Conservation (phyloP, 2,329 filamentous ascomycete genomes). For the Fusarium protoensiforme region DNA sequence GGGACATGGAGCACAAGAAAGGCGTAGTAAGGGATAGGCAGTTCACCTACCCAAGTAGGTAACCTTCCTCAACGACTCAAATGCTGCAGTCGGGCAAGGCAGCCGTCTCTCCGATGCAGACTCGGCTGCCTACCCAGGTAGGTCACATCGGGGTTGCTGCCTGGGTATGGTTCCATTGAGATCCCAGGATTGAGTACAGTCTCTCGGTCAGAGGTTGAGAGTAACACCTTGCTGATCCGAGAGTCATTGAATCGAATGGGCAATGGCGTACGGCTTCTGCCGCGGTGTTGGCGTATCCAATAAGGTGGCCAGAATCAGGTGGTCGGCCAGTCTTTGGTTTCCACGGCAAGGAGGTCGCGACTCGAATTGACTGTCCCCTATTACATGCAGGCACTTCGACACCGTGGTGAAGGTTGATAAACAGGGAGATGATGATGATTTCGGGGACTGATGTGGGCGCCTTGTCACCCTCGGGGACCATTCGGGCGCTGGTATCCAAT, state of each 20-base stretch:
- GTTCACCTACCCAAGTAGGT: conserved; percentile 16
- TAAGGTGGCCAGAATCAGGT: neutral
- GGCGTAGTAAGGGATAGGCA: conserved; percentile 8
- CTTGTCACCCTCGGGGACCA: conserved; percentile 25
- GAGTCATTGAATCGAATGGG: neutral
- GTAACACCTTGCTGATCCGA: neutral
- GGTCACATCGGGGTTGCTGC: neutral
- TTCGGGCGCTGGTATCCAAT: conserved; percentile 33
- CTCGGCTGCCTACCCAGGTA: neutral
- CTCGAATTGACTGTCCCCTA: neutral
- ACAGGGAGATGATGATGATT: conserved; percentile 9
- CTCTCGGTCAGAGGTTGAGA: neutral
- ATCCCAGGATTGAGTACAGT: neutral
- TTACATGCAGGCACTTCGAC: neutral
- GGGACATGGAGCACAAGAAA: conserved; percentile 25
- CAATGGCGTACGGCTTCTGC: neutral
- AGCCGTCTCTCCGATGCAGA: conserved; percentile 13
- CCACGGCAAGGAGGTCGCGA: neutral
- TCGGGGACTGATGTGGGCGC: conserved; percentile 14
- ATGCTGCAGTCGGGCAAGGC: conserved; percentile 8
- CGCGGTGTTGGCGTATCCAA: neutral
- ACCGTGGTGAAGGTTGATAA: neutral
- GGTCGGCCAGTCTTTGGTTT: neutral
- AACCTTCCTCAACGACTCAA: conserved; percentile 17
- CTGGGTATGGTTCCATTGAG: neutral